A percentile compares a stretch with the other conserved stretches of the same genome.
Evolutionary conservation across 2,329 filamentous ascomycete species (phyloP).

Genomic region (Cryphonectria carpinicola): DNA sequence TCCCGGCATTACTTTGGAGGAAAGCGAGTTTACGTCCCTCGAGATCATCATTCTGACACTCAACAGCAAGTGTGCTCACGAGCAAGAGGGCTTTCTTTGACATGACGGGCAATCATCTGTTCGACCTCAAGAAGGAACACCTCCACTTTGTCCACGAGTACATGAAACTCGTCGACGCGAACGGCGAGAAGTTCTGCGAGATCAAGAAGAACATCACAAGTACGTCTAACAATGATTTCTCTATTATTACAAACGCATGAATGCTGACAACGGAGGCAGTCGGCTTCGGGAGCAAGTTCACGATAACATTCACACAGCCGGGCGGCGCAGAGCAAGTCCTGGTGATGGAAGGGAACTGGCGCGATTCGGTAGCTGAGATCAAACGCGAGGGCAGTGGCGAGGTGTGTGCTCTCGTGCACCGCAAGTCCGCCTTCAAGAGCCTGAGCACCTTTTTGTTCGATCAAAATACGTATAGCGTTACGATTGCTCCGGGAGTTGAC

Average conservation of each 20-base stretch:
- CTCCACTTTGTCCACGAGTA: conserved; percentile 52
- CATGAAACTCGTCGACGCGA: conserved; percentile 52
- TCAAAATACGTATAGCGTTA: conserved; percentile 68
- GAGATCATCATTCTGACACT: not conserved
- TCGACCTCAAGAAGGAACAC: conserved; percentile 60
- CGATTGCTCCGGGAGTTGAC: conserved; percentile 67
- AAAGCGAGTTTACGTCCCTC: not conserved
- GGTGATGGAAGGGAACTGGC: conserved; percentile 64
- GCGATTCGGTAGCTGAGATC: conserved; percentile 62
- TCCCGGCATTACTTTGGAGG: not conserved
- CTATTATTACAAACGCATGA: no score
- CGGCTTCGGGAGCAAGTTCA: conserved; percentile 54
- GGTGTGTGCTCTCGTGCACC: conserved; percentile 61
- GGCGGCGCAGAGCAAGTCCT: conserved; percentile 53
- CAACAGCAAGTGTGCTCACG: conserved; percentile 42
- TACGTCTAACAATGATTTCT: conserved; percentile 39
- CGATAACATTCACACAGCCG: conserved; percentile 55
- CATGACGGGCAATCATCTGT: conserved; percentile 56
- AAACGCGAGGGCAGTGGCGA: conserved; percentile 52
- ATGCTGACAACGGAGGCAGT: conserved; percentile 42
- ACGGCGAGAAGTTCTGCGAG: conserved; percentile 53
- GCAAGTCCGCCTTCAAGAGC: conserved; percentile 55
- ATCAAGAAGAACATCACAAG: conserved; percentile 59
- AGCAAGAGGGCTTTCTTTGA: conserved; percentile 61
- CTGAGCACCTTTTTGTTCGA: conserved; percentile 60